A percentile compares a stretch with the other conserved stretches of the same genome.
Evolutionary conservation across 345 rosid genomes (phyloP).

Genomic region (Eucalyptus pauciflora): DNA sequence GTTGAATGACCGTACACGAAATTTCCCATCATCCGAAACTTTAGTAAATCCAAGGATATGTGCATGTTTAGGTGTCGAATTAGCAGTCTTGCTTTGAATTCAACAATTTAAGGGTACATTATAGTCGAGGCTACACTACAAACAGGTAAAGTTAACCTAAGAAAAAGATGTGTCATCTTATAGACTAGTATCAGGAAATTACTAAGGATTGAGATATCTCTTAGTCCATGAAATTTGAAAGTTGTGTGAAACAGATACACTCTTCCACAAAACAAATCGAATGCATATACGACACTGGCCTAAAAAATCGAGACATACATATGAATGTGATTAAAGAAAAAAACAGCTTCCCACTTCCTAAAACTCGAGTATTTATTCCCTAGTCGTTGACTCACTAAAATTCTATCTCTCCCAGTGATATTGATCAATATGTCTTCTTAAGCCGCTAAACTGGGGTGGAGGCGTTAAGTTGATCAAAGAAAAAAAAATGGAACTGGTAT

Average conservation of each 20-base stretch:
- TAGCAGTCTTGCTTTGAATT: background rate
- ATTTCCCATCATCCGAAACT: background rate
- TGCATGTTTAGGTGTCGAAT: background rate
- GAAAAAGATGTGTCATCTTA: background rate
- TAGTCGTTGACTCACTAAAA: background rate
- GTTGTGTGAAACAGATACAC: background rate
- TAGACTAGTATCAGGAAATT: background rate
- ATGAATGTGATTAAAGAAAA: background rate
- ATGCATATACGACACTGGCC: background rate
- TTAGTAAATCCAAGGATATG: background rate
- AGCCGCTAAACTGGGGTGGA: background rate
- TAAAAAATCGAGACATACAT: background rate
- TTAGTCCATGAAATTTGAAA: background rate
- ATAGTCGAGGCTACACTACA: background rate
- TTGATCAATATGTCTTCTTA: background rate
- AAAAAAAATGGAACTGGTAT: background rate
- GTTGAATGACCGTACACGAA: background rate
- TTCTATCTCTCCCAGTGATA: background rate
- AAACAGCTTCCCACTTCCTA: background rate
- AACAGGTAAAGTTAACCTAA: background rate
- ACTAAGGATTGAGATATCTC: background rate
- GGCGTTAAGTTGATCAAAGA: background rate
- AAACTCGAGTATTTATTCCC: background rate
- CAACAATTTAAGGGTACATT: background rate
- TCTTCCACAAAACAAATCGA: background rate